Conservation (phyloP, 805 yeast genomes). For the Saccharomycopsis selenospora region DNA sequence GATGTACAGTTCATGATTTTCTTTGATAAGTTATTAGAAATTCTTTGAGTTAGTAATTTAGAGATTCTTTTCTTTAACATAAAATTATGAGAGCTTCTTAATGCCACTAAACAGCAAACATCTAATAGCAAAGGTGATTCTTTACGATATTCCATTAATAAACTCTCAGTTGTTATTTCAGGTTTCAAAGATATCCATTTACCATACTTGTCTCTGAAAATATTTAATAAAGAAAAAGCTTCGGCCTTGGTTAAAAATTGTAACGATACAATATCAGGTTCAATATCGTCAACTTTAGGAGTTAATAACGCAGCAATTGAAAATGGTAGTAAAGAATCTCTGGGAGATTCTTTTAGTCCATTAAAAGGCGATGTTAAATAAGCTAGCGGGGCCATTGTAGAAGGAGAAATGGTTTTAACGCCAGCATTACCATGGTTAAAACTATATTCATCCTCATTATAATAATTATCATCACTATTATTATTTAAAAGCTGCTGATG, state of each 20-base stretch:
- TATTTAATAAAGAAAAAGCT: constrained; percentile 37
- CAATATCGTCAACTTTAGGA: constrained; percentile 21
- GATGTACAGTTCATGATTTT: constrained; percentile 30
- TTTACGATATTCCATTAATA: constrained; percentile 35
- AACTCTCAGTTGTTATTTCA: constrained; percentile 33
- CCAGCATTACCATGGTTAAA: not conserved
- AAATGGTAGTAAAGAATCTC: constrained; percentile 26
- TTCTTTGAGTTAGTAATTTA: constrained; percentile 30
- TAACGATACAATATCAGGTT: constrained; percentile 33
- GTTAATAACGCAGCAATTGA: constrained; percentile 29
- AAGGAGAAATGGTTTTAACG: constrained; percentile 23
- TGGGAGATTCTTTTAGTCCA: constrained; percentile 28
- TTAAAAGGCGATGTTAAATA: constrained; percentile 37
- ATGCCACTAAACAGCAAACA: constrained; percentile 44
- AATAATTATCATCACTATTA: not conserved
- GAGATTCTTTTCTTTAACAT: constrained; percentile 29
- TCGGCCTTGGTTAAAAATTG: constrained; percentile 35
- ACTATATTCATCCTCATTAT: not conserved
- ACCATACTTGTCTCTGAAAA: constrained; percentile 49
- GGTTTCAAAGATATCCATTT: constrained; percentile 55
- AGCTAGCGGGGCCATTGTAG: constrained; percentile 28
- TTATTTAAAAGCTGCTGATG: too few species aligned
- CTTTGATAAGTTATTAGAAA: constrained; percentile 35
- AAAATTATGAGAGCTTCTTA: constrained; percentile 35
- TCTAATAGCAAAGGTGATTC: constrained; percentile 44